Percentiles rank a stretch among this genome's conserved stretches.
Evolutionary conservation across 2,329 filamentous ascomycete genomes (phyloP).

Genomic region (Xylaria digitata): DNA sequence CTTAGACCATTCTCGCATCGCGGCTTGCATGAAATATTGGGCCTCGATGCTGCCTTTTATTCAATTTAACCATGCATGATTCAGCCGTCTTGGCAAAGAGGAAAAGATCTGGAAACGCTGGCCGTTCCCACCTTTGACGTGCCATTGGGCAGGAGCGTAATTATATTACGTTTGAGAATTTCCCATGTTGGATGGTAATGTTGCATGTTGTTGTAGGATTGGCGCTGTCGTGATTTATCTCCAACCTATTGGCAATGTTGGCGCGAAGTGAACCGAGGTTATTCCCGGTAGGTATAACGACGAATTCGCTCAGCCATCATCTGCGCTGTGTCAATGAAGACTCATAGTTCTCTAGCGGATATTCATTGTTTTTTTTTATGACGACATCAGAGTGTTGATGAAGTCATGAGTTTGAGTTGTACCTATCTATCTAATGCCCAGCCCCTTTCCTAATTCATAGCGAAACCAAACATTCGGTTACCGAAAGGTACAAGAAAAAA

Average conservation of each 20-base stretch:
- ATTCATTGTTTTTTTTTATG: not conserved
- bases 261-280: not conserved
- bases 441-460: not conserved
- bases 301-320: not conserved
- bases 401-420: slow-evolving; percentile 8
- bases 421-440: not conserved
- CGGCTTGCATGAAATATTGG: slow-evolving; percentile 41
- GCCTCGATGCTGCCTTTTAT: slow-evolving; percentile 33
- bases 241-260: not conserved
- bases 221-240: slow-evolving; percentile 10
- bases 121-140: slow-evolving; percentile 10
- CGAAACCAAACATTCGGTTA: slow-evolving; percentile 19
- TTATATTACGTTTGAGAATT: slow-evolving; percentile 34
- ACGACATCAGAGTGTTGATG: not conserved
- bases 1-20: slow-evolving; percentile 37
- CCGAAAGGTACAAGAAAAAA: slow-evolving; percentile 18
- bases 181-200: slow-evolving; percentile 14
- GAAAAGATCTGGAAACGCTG: slow-evolving; percentile 28
- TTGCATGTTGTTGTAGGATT: slow-evolving; percentile 27
- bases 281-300: not conserved
- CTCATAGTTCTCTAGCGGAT: not conserved
- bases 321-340: not conserved
- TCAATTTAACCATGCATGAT: slow-evolving; percentile 47
- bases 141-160: slow-evolving; percentile 24
- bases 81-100: slow-evolving; percentile 47